Evolutionary conservation across 2,329 filamentous ascomycete genomes (phyloP), one percentile per base, ranked within the genome.

Genomic region (Mollisia scopiformis): DNA sequence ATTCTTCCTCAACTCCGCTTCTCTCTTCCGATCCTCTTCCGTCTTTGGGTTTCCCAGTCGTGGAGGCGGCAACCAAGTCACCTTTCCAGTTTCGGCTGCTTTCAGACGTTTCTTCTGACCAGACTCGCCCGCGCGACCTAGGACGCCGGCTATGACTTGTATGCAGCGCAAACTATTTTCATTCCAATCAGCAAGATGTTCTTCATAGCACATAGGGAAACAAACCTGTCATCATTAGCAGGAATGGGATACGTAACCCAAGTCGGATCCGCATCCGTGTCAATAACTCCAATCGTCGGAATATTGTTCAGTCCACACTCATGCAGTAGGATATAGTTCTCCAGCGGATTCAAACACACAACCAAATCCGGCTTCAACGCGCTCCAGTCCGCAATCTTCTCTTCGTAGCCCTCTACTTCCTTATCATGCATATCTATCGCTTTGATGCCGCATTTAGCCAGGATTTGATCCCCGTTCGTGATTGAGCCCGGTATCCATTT

Each of bases 201-300:
- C n/a, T n/a, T 25, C 23, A 56, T 5, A 30, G 19, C 14, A 61
- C 19, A 3, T 23, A n/a, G 4, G 14, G 19, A 52, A 30, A 74
- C 82, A 72, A 75, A 92, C 89, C 89, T 93, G 82, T 99, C 95
- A 73, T 99, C 95, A 75, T 99, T 99, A 54, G 92, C 92, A 1
- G 95, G 95, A 68, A 99, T 97, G 14, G 91, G 91, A 74, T 99
- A 99, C 3, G 95, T 98, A 54, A 98, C 93, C 86, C 91, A 94
- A 0, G 92, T 92, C 0, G 95, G 92, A 76, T 98, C 91, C 2
- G 88, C 89, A 75, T 99, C 91, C 1, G 95, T 98, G 76, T 99
- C 95, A 68, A 98, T 90, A 60, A 99, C 83, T 50, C 94, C 95
- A 71, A 99, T 95, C 0, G 95, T 98, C 1, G 95, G 95, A 59